Evolutionary conservation across 2,329 filamentous ascomycete species (phyloP), one percentile per base, ranked within the genome.

Genomic region (Chrysoporthe puriensis): DNA sequence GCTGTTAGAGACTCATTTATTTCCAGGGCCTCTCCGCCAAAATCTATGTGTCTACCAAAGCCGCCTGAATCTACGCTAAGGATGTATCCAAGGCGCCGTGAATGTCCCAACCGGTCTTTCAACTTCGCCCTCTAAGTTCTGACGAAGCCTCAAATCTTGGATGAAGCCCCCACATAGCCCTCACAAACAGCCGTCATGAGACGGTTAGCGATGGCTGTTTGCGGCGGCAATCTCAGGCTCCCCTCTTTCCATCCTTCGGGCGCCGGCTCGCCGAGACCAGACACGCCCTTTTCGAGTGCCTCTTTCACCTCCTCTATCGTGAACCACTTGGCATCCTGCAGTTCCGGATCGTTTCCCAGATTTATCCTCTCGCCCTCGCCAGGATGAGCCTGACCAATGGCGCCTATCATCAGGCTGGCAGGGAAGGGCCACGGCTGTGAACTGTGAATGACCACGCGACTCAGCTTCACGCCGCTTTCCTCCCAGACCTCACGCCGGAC

Each of bases 311-410:
- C 94, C 1, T 93, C 93, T 44, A 96, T 81, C 0, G 86, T 80
- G 74, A 95, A 95, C 96, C 96, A 99, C 77, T 88, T 91, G 3
- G 96, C 96, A 78, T 91, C 88, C 76, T 97, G 93, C 70, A 99
- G 79, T 82, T 99, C 96, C 0, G 93, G 92, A 77, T 99, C 96
- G 77, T 98, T 91, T 16, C 91, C 89, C 3, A 99, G 81, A 74
- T 89, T 86, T 63, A 99, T 94, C 43, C 80, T 86, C 84, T 99
- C 96, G 36, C 93, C 93, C 1, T 81, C 80, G 8, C 85, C 87
- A 0, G 92, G 91, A 26, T 92, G 82, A 2, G 94, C 93, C 81
- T 98, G 94, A 0, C 90, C 95, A 73, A 99, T 90, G 1, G 94
- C 94, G 3, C 86, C 93, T 72, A 96, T 92, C 91, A 96, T 96